phyloP scores from a whole-genome alignment of 169 alveolate genomes.

The Miamiensis avidus region DNA sequence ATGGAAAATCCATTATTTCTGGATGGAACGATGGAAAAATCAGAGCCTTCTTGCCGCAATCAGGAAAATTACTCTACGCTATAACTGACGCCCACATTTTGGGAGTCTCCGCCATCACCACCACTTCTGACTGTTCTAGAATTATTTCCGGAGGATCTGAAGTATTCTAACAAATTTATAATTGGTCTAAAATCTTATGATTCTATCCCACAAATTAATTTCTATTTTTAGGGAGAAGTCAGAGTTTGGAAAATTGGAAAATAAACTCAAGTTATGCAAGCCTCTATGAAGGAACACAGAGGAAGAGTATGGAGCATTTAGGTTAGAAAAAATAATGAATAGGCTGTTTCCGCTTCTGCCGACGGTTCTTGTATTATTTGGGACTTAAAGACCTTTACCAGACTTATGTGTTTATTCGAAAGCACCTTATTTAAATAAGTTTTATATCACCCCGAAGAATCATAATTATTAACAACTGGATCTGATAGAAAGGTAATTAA shows the following conservation, averaged over 20 bases:
- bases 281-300: conserved; percentile 88
- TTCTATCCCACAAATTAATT: too few relatives aligned
- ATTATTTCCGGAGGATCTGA: conserved; percentile 73
- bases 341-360: conserved; percentile 91
- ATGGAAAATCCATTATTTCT: conserved; percentile 84
- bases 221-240: conserved; percentile 80
- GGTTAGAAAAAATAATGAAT: conserved; percentile 73
- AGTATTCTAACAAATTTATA: background rate
- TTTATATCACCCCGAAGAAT: conserved; percentile 91
- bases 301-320: conserved; percentile 84
- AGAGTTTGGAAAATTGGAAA: conserved; percentile 90
- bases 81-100: conserved; percentile 92
- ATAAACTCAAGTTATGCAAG: conserved; percentile 86
- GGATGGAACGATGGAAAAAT: conserved; percentile 93
- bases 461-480: conserved; percentile 91
- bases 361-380: conserved; percentile 94
- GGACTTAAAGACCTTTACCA: conserved; percentile 85
- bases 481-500: conserved; percentile 80
- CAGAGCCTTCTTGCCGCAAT: conserved; percentile 91
- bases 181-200: background rate
- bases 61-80: conserved; percentile 88
- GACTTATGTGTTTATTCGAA: conserved; percentile 89
- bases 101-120: conserved; percentile 89
- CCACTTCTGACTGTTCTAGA: conserved; percentile 73
- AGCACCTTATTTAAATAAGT: conserved; percentile 88